Evolutionary conservation across 129 eudicot species (phyloP), one percentile per base, ranked within the genome.

Genomic region (Escallonia rubra): DNA sequence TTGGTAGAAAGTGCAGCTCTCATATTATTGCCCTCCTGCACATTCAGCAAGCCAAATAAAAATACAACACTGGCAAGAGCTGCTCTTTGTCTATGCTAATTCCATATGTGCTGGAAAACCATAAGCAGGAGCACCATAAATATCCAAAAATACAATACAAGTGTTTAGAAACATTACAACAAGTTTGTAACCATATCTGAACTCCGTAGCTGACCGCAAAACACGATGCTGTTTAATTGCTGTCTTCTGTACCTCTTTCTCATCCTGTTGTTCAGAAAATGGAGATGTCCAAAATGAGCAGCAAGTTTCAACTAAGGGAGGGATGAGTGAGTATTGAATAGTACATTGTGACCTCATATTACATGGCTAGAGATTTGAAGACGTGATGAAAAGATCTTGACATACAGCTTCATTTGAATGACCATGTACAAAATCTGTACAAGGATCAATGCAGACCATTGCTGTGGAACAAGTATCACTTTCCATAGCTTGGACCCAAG

Each of bases 101-200:
- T 15, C 5, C 7, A 11, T 4, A 61, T 6, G 42, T 3, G 14
- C 6, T 44, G n/a, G 10, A 46, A 9, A 5, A 46, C 0, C 10
- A 46, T 23, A 23, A 23, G 49, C 3, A 52, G 39, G 43, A 61
- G 14, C 10, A 43, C 11, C 3, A 49, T 8, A 53, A 38, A 71
- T 13, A 47, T 34, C 40, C 38, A 23, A 13, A 2, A 43, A 45
- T 41, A 44, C 13, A 42, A 12, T 53, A 63, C 63, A 11, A 43
- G 64, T 64, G 65, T 52, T 11, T 34, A 40, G 71, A 54, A 74
- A 72, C 79, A 52, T 76, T 81, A 93, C 98, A 78, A 93, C 99
- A 66, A 93, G 73, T 67, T 93, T 93, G 85, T 86, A 93, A 65
- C 99, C 99, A 65, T 89, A 93, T 86, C 90, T 71, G 65, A 93